Percentiles rank a stretch among this genome's conserved stretches.
Evolutionary conservation across 495 filamentous ascomycete species (phyloP).

Genomic region (Penicillium chermesinum): DNA sequence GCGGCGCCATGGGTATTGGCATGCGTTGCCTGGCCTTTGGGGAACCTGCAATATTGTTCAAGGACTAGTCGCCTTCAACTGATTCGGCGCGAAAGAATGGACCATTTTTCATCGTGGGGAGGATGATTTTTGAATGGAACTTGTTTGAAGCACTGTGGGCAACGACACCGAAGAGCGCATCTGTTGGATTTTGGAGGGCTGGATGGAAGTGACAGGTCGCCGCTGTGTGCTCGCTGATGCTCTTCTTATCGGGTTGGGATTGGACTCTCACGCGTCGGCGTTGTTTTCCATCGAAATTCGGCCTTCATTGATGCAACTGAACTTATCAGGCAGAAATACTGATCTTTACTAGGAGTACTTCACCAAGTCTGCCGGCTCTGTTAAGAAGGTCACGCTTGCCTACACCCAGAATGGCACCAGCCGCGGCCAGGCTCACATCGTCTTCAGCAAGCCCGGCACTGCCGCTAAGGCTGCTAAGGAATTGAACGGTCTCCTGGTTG

Average conservation of each 20-base stretch:
- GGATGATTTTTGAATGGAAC: background rate
- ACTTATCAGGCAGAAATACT: constrained; percentile 34
- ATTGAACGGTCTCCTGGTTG: constrained; percentile 84
- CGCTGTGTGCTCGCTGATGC: constrained; percentile 70
- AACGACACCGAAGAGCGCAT: background rate
- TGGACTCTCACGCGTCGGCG: constrained; percentile 23
- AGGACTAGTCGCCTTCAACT: constrained; percentile 10
- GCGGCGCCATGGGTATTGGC: constrained; percentile 6
- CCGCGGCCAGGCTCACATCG: constrained; percentile 79
- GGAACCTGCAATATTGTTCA: constrained; percentile 7
- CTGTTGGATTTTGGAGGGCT: background rate
- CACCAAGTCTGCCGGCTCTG: constrained; percentile 74
- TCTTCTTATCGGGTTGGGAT: constrained; percentile 32
- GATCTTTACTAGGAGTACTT: constrained; percentile 82
- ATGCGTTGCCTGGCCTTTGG: constrained; percentile 3
- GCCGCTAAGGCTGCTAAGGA: constrained; percentile 74
- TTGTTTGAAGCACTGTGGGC: background rate
- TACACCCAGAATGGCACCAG: constrained; percentile 90
- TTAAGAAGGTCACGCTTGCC: constrained; percentile 81
- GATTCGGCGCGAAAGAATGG: constrained; percentile 1
- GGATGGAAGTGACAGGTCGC: constrained; percentile 20
- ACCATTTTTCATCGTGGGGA: background rate
- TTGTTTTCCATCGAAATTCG: constrained; percentile 20
- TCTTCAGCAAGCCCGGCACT: constrained; percentile 70
- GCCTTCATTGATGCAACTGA: constrained; percentile 17